Evolutionary conservation across 805 yeast genomes (phyloP).

Genomic region (Saturnispora diversa): DNA sequence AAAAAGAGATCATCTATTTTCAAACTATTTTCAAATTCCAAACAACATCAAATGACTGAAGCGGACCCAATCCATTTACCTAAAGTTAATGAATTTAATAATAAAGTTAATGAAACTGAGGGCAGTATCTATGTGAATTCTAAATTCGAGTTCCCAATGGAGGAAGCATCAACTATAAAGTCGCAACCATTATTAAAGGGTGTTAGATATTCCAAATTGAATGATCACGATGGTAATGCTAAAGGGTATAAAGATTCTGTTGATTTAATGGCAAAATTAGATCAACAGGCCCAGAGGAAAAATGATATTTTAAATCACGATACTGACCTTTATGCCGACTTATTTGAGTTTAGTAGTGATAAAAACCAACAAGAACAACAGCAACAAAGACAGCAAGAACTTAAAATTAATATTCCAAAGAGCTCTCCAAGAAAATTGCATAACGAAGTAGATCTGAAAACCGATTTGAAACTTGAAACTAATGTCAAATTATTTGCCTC

Average conservation of each 20-base stretch:
- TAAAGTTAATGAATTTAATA: too few relatives aligned
- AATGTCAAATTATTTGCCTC: too few relatives aligned
- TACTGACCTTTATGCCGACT: constrained; percentile 10
- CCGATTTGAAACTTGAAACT: too few relatives aligned
- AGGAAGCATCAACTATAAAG: background rate
- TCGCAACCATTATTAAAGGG: background rate
- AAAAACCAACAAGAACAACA: background rate
- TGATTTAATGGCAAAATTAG: constrained; percentile 12
- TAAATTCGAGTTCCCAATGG: constrained; percentile 28
- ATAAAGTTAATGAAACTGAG: constrained; percentile 2
- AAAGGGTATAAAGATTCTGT: constrained; percentile 15
- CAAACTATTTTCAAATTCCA: constrained; percentile 1
- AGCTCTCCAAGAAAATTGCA: background rate
- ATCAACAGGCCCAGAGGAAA: background rate
- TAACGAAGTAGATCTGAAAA: too few relatives aligned
- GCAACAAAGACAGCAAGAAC: background rate
- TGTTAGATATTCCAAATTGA: constrained; percentile 7
- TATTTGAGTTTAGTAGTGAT: constrained; percentile 10
- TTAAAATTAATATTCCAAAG: constrained; percentile 1
- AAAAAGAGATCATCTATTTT: constrained; percentile 9
- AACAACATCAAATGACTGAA: too few relatives aligned
- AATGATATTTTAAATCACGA: too few relatives aligned
- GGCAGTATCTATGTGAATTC: constrained; percentile 27
- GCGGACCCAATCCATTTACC: too few relatives aligned
- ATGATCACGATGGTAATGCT: background rate